A percentile compares a stretch with the other conserved stretches of the same genome.
phyloP scores from a whole-genome alignment of 257 asterid genomes.

The Scutellaria baicalensis region DNA sequence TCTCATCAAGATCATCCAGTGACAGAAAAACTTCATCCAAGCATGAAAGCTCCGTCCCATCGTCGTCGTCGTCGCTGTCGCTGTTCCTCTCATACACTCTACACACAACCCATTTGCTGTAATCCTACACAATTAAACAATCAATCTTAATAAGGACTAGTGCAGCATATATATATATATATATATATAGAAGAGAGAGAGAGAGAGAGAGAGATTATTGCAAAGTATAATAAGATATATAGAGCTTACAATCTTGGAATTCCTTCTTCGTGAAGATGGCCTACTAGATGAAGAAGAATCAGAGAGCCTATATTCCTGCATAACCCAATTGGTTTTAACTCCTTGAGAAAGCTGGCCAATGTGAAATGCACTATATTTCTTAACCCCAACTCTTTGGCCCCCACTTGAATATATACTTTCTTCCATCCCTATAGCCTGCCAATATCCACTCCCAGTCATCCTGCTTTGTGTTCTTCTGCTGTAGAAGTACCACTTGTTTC shows the following conservation, averaged over 20 bases:
- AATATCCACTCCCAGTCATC: conserved; percentile 61
- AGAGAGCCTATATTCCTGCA: conserved; percentile 75
- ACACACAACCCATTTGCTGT: conserved; percentile 83
- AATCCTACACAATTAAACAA: conserved; percentile 45
- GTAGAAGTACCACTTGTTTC: conserved; percentile 84
- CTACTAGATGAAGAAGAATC: conserved; percentile 34
- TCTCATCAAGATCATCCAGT: conserved; percentile 83
- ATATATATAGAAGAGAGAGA: too few species aligned
- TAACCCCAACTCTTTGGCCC: conserved; percentile 55
- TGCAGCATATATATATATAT: too few species aligned
- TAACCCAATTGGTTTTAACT: conserved; percentile 67
- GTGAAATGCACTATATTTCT: conserved; percentile 56
- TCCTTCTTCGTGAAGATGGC: conserved; percentile 54
- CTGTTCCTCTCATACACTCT: conserved; percentile 59
- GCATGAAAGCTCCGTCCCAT: conserved; percentile 80
- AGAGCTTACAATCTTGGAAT: conserved; percentile 47
- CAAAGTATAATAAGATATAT: too few species aligned
- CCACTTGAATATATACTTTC: conserved; percentile 53
- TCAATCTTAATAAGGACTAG: background rate
- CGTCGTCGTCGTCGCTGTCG: conserved; percentile 47
- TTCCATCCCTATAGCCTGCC: conserved; percentile 66
- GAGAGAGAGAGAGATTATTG: too few species aligned
- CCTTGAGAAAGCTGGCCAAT: conserved; percentile 58
- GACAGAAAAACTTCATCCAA: conserved; percentile 92
- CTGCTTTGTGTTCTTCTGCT: conserved; percentile 78